Evolutionary conservation across 345 rosid species (phyloP).

Genomic region (Capsella bursapastoris): DNA sequence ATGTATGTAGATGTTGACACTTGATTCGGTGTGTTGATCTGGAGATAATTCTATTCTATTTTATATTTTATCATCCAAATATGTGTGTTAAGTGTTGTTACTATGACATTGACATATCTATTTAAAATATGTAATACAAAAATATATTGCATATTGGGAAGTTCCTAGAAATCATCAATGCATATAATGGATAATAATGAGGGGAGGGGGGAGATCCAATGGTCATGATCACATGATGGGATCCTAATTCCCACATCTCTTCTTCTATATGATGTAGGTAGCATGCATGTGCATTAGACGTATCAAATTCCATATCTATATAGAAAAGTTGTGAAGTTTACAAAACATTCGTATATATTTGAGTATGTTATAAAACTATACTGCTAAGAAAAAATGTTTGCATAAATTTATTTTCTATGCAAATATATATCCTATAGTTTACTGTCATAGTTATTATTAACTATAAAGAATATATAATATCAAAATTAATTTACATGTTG

Average conservation of each 20-base stretch:
- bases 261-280: neutral
- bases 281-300: neutral
- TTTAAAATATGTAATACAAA: constrained; percentile 7
- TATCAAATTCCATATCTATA: neutral
- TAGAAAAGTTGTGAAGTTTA: neutral
- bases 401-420: neutral
- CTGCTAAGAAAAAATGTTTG: neutral
- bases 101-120: neutral
- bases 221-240: constrained; percentile 28
- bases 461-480: too few species aligned
- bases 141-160: neutral
- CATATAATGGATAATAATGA: constrained; percentile 21
- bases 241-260: constrained; percentile 7
- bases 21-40: constrained; percentile 3
- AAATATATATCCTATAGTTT: neutral
- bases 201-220: constrained; percentile 4
- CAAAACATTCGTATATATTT: neutral
- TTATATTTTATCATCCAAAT: too few species aligned
- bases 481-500: neutral
- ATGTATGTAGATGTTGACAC: constrained; percentile 20
- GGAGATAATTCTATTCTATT: constrained; percentile 10
- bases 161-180: constrained; percentile 20
- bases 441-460: neutral
- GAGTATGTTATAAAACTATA: neutral
- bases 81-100: neutral